Evolutionary conservation across 1,284 basidiomycete genomes (phyloP).

Genomic region (Melampsora occidentalis): DNA sequence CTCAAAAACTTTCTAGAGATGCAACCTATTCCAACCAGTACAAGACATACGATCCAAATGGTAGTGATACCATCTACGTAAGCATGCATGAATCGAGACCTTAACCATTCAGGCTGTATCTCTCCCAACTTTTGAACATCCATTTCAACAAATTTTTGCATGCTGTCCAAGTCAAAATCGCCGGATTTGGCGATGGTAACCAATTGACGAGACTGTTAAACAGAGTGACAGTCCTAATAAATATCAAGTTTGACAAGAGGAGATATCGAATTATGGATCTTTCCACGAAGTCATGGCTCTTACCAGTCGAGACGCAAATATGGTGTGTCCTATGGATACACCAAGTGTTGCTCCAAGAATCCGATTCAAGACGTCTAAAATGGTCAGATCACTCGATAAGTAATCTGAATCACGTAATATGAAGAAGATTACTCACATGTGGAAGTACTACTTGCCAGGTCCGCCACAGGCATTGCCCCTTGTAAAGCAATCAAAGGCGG

Average conservation of each 20-base stretch:
- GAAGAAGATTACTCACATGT: neutral
- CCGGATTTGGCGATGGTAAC: neutral
- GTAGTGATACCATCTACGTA: neutral
- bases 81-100: neutral
- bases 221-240: neutral
- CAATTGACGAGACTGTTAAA: neutral
- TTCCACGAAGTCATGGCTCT: neutral
- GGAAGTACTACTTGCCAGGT: neutral
- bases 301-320: constrained; percentile 4
- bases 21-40: neutral
- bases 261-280: neutral
- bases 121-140: neutral
- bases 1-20: neutral
- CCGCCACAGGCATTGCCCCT: neutral
- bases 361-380: neutral
- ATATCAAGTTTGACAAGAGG: neutral
- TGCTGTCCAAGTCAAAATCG: neutral
- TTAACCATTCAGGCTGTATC: neutral
- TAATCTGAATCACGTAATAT: neutral
- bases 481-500: constrained; percentile 6
- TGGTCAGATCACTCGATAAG: neutral
- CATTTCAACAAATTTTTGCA: neutral
- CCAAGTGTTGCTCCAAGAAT: constrained; percentile 6
- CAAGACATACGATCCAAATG: neutral
- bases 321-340: constrained; percentile 3